Evolutionary conservation across 208 protist species (phyloP).

Genomic region (Jaenimonas drosophilae): DNA sequence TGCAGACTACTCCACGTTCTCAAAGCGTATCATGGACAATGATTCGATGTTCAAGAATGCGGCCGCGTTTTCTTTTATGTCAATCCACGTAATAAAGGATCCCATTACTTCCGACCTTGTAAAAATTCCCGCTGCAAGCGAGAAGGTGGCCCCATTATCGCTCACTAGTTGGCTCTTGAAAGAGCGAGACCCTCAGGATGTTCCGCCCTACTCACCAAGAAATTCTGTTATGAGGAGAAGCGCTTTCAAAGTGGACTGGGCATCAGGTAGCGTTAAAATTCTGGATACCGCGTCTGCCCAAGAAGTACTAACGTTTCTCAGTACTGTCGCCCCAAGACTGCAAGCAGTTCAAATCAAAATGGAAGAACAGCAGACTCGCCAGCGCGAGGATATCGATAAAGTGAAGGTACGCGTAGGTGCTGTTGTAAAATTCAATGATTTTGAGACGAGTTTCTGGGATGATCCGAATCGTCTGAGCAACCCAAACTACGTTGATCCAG

Average conservation of each 20-base stretch:
- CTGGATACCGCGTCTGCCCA: constrained; percentile 81
- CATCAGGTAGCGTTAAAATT: constrained; percentile 74
- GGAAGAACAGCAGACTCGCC: constrained; percentile 70
- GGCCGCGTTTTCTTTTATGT: constrained; percentile 85
- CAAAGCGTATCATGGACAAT: constrained; percentile 78
- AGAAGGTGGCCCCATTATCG: constrained; percentile 37
- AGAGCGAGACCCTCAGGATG: constrained; percentile 51
- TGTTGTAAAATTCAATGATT: constrained; percentile 69
- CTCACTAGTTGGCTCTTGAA: constrained; percentile 73
- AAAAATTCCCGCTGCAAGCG: constrained; percentile 23
- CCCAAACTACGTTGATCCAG: constrained; percentile 63
- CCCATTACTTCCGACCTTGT: constrained; percentile 26
- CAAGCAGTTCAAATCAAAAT: constrained; percentile 82
- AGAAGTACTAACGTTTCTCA: constrained; percentile 83
- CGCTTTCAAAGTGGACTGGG: constrained; percentile 81
- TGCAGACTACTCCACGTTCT: constrained; percentile 80
- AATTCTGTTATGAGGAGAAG: constrained; percentile 13
- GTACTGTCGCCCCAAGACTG: constrained; percentile 73
- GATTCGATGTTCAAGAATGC: constrained; percentile 72
- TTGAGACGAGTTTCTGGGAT: constrained; percentile 79
- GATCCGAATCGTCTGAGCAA: constrained; percentile 43
- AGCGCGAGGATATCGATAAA: constrained; percentile 55
- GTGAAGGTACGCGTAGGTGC: constrained; percentile 63
- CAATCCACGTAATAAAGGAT: constrained; percentile 80
- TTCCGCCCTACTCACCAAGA: constrained; percentile 33